Base-by-base conservation (phyloP, 371 early-diverging fungal genomes). In the Syncephalastrum sp. region DNA sequence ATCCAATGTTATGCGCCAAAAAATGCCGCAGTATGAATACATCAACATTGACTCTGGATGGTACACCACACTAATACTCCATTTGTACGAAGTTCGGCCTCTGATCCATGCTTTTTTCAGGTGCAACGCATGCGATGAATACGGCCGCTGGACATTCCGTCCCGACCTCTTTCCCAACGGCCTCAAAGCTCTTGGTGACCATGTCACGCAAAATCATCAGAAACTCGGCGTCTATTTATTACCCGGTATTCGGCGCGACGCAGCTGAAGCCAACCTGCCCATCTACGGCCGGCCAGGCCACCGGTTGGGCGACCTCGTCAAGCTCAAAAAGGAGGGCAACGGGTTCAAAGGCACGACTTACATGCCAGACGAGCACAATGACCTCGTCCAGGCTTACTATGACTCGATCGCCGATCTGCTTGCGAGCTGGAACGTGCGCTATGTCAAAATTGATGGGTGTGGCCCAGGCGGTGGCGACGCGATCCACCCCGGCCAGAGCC, bases 11-110 rank as follows among this genome's bases (percentile, higher is more conserved):
- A 73, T 77, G 77, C 65, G 61, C 25, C 55, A 45, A 4, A 71
- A 69, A 47, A 65, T 77, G 62, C 77, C 77, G 16, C 47, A 54
- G 29, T 77, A 73, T 42, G 68, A 73, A 55, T 77, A 71, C 38
- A 77, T 77, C 23, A 77, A 77, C 45, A 10, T 77, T 17, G 77
- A 77, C 61, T 73, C 77, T 33, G 77, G 77, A 61, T 77, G 76
- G 75, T 75, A 71, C 59, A 27, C 3, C 15, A 13, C 1, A 54
- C 53, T 49, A 0, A 27, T 27, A 27, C 3, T 4, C 5, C 7
- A 27, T 27, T 27, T 27, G 4, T 27, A 27, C 7, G 2, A 27
- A 21, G 21, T 21, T 50, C 24, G 25, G 17, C 10, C 23, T n/a
- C 16, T 27, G 6, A 46, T 45, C 16, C 14, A 50, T 17, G 24